Percentiles rank a stretch among this genome's conserved stretches.
Conservation (phyloP, 1,139 yeast species). For the Yamadazyma diddensiae region DNA sequence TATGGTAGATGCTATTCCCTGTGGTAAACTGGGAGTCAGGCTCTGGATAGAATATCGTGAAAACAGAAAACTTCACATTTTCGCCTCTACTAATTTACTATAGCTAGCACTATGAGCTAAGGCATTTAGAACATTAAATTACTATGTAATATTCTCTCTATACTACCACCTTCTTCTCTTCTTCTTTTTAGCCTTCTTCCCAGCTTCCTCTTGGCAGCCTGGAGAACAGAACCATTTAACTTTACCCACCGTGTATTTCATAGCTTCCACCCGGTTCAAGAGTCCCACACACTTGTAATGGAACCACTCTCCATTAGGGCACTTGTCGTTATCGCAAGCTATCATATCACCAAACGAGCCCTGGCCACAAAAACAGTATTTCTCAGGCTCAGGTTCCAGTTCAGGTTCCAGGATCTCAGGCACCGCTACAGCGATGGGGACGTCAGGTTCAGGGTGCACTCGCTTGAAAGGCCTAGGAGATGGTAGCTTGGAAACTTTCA, state of each 20-base stretch:
- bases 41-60: too few relatives aligned
- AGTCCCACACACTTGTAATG: constrained; percentile 49
- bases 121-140: too few relatives aligned
- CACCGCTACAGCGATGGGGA: neutral
- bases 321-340: constrained; percentile 42
- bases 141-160: constrained; percentile 1
- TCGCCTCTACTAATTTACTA: too few relatives aligned
- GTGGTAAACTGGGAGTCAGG: too few relatives aligned
- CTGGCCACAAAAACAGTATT: constrained; percentile 44
- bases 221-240: constrained; percentile 44
- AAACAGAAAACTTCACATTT: too few relatives aligned
- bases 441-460: too few relatives aligned
- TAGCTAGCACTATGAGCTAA: too few relatives aligned
- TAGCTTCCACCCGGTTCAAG: constrained; percentile 37
- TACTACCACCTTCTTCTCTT: constrained; percentile 17
- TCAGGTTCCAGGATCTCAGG: neutral
- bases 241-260: constrained; percentile 35
- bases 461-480: too few relatives aligned
- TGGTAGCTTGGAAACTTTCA: constrained; percentile 1
- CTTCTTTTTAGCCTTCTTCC: constrained; percentile 12
- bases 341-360: constrained; percentile 48
- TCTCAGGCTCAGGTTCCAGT: constrained; percentile 8
- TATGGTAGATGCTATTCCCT: too few relatives aligned
- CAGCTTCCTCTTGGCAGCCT: constrained; percentile 23
- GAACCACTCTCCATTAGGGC: constrained; percentile 51